Percentiles rank a stretch among this genome's conserved stretches.
Evolutionary conservation across 257 asterid genomes (phyloP).

Genomic region (Solanum commersonii): DNA sequence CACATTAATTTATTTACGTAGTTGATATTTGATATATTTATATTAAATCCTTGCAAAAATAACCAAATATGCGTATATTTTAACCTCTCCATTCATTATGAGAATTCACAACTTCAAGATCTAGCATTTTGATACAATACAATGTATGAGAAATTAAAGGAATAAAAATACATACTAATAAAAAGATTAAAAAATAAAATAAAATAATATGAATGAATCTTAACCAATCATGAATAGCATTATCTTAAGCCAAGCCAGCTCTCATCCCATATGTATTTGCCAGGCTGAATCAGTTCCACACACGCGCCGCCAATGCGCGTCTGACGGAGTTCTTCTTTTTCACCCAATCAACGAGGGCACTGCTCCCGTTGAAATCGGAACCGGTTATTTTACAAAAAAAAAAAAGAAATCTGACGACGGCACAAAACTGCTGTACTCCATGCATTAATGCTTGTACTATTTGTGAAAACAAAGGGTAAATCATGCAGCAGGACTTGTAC

Average conservation of each 20-base stretch:
- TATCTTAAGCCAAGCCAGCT: constrained; percentile 1
- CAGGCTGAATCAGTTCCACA: neutral
- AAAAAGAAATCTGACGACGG: neutral
- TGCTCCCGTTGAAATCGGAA: neutral
- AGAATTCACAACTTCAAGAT: neutral
- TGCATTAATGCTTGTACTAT: neutral
- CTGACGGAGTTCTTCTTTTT: neutral
- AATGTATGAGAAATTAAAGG: neutral
- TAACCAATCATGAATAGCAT: neutral
- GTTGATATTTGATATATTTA: too few species aligned
- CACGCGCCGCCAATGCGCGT: neutral
- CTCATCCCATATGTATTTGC: constrained; percentile 2
- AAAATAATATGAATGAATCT: neutral
- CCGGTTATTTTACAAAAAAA: neutral
- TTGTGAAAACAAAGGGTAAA: neutral
- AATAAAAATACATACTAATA: neutral
- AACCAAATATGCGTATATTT: too few species aligned
- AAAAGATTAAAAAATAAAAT: neutral
- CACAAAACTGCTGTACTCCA: neutral
- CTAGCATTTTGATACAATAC: neutral
- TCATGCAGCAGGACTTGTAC: neutral
- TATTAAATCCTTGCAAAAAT: too few species aligned
- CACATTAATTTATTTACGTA: too few species aligned
- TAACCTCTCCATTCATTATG: too few species aligned
- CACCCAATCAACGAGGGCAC: neutral